These are phyloP conservation scores for Tolypocladium ophioglossoides DNA, from an alignment of 2,329 filamentous ascomycete genomes.

Conservation along the genomic window DNA sequence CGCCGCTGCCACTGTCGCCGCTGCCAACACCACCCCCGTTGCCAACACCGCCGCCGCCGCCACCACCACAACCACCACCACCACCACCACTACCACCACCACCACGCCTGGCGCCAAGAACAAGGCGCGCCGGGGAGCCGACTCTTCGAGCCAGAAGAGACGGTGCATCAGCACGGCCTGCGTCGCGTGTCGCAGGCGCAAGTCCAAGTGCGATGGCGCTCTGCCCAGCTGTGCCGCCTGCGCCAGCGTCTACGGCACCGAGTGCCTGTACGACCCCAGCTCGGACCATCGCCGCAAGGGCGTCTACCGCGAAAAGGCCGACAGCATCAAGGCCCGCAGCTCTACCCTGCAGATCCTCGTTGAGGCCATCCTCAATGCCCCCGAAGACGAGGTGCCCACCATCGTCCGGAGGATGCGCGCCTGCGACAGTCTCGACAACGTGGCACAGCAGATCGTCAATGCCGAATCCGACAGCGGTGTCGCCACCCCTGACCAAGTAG, in stretches of 20 bases:
- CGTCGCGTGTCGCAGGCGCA: constrained; percentile 67
- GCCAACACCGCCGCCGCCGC: too few relatives aligned
- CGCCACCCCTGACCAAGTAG: constrained; percentile 23
- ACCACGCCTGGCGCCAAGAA: constrained; percentile 27
- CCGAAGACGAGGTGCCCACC: constrained; percentile 73
- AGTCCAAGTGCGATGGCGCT: constrained; percentile 87
- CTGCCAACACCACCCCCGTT: too few relatives aligned
- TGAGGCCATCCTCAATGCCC: constrained; percentile 82
- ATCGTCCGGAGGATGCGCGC: constrained; percentile 82
- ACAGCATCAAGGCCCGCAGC: constrained; percentile 75
- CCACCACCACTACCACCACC: too few relatives aligned
- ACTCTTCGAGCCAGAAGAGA: constrained; percentile 49
- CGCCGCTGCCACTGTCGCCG: too few relatives aligned
- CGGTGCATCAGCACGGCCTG: constrained; percentile 79
- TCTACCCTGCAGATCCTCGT: constrained; percentile 87
- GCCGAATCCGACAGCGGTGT: constrained; percentile 19
- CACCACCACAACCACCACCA: too few relatives aligned
- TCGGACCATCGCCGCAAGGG: constrained; percentile 94
- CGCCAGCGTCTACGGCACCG: constrained; percentile 80
- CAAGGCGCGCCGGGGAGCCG: constrained; percentile 38
- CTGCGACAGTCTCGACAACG: constrained; percentile 57
- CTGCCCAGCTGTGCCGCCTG: constrained; percentile 91
- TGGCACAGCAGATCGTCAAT: constrained; percentile 43
- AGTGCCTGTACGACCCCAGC: constrained; percentile 91
- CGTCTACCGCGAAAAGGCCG: constrained; percentile 89